Evolutionary conservation across 2,329 filamentous ascomycete species (phyloP).

Genomic region (Tolypocladium ovalisporum): DNA sequence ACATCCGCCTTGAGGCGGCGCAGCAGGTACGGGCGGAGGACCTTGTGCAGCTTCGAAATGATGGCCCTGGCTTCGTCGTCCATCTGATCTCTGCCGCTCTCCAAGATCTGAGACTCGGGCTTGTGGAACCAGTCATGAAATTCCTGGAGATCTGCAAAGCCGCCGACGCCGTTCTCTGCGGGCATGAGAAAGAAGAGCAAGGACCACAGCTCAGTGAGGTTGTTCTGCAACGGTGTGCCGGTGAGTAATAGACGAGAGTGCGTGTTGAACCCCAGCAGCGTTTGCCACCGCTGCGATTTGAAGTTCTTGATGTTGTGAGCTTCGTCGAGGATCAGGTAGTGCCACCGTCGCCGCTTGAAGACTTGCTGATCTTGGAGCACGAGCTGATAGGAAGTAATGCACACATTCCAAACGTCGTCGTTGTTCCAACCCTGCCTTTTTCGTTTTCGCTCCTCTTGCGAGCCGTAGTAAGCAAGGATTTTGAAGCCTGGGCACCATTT

Average conservation of each 20-base stretch:
- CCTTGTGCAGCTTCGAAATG: constrained; percentile 87
- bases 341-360: constrained; percentile 87
- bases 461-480: constrained; percentile 93
- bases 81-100: constrained; percentile 87
- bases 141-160: constrained; percentile 88
- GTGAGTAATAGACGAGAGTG: constrained; percentile 78
- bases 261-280: constrained; percentile 86
- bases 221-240: constrained; percentile 93
- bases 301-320: constrained; percentile 99
- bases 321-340: constrained; percentile 96
- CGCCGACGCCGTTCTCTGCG: constrained; percentile 73
- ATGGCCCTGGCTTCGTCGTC: constrained; percentile 89
- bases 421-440: constrained; percentile 92
- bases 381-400: constrained; percentile 95
- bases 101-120: constrained; percentile 89
- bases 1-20: constrained; percentile 90
- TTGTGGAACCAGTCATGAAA: constrained; percentile 95
- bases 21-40: constrained; percentile 83
- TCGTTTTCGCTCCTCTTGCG: constrained; percentile 78
- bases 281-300: constrained; percentile 94
- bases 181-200: constrained; percentile 94
- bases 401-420: constrained; percentile 90
- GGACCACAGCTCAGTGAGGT: constrained; percentile 93
- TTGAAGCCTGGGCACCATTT: constrained; percentile 98
- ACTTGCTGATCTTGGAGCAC: constrained; percentile 90